Base-by-base conservation (phyloP, 768 basidiomycete genomes). In the Panaeolus papilionaceus region DNA sequence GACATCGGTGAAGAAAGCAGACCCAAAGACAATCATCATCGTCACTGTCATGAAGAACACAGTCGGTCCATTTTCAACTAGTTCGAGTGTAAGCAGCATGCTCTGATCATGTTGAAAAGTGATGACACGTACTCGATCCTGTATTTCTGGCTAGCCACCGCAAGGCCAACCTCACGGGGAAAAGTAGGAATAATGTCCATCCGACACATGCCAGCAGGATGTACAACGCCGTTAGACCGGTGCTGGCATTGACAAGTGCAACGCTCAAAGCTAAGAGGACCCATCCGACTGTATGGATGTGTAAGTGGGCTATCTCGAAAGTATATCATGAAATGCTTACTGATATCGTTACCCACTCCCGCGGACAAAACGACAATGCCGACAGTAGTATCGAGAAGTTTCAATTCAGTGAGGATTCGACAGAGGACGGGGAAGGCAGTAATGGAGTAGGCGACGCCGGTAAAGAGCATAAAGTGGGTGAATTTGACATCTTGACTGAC, bases 341-440 rank as follows among this genome's bases (percentile, higher is more conserved):
- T 80, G 69, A 95, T 91, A 76, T 94, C 93, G 73, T 93, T 92
- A 6, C 91, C 94, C 3, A 99, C 94, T 10, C 96, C 97, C 0
- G 96, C 95, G 2, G 93, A 93, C 23, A 99, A 86, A 0, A 96
- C 96, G 28, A 98, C 89, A 67, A 98, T 90, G 5, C 96, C 98
- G 42, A 99, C 94, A 0, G 89, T 90, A 0, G 95, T 98, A 68
- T 96, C 92, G 68, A 99, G 84, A 1, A 99, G 82, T 77, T 96
- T 95, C 65, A 97, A 87, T 75, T 98, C 96, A 1, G 92, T 92
- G 54, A 98, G 82, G 78, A 98, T 92, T 69, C 96, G 85, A 77
- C 92, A 94, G 7, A 95, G 82, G 1, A 95, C 91, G 0, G 94
- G 93, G 69, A 95, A 93, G 0, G 93, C 93, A 0, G 93, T 94